Evolutionary conservation across 805 yeast genomes (phyloP).

Genomic region (Candida gorgasii): DNA sequence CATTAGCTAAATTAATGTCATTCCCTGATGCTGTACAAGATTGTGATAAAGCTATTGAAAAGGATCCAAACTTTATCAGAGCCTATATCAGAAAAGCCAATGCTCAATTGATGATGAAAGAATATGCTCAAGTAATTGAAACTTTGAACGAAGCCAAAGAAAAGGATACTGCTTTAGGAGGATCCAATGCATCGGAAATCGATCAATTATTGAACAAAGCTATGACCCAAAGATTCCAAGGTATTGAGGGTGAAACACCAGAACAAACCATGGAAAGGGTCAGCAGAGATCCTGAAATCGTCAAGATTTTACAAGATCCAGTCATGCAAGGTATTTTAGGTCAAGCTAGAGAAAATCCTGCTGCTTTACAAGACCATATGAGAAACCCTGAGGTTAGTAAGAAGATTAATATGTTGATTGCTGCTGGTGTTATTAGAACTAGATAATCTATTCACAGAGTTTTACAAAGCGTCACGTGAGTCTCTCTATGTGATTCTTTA

Average conservation of each 20-base stretch:
- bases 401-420: constrained; percentile 85
- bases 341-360: constrained; percentile 94
- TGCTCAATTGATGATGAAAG: constrained; percentile 88
- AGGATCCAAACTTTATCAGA: constrained; percentile 86
- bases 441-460: constrained; percentile 51
- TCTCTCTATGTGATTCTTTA: too few relatives aligned
- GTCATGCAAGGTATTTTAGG: constrained; percentile 93
- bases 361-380: constrained; percentile 97
- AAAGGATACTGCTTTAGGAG: constrained; percentile 65
- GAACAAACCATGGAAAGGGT: constrained; percentile 93
- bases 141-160: constrained; percentile 78
- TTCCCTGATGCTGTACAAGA: constrained; percentile 96
- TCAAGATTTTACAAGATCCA: constrained; percentile 85
- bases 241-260: constrained; percentile 85
- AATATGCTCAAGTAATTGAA: constrained; percentile 77
- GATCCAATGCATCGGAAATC: constrained; percentile 69
- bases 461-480: too few relatives aligned
- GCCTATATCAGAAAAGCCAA: constrained; percentile 97
- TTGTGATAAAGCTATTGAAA: constrained; percentile 84
- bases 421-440: constrained; percentile 95
- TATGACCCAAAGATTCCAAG: constrained; percentile 72
- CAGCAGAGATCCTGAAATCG: constrained; percentile 91
- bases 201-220: constrained; percentile 82
- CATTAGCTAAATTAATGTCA: constrained; percentile 88
- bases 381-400: constrained; percentile 88